Percentiles rank a stretch among this genome's conserved stretches.
Conservation (phyloP, 306 rosid genomes). For the Cajanus cajan region DNA sequence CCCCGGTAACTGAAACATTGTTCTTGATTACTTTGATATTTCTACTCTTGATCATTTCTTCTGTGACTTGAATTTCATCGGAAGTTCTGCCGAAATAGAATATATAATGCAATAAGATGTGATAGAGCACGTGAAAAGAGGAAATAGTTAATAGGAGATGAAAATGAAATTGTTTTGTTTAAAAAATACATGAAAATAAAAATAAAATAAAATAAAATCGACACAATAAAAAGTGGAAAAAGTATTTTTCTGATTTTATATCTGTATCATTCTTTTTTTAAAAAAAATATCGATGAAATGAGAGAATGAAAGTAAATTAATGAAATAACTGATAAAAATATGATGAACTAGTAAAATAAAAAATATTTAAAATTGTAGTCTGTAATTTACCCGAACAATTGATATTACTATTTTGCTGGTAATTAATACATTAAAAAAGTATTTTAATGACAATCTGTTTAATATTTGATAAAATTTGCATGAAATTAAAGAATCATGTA, state of each 20-base stretch:
- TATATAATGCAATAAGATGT: background rate
- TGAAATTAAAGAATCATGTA: no score
- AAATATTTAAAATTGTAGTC: background rate
- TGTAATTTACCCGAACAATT: background rate
- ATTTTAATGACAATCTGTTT: no score
- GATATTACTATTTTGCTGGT: background rate
- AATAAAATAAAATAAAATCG: background rate
- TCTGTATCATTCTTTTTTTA: background rate
- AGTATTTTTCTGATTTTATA: background rate
- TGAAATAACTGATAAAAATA: background rate
- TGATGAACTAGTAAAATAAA: background rate
- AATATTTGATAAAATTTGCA: no score
- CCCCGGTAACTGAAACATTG: constrained; percentile 27
- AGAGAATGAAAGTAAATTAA: background rate
- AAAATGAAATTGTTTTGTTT: background rate
- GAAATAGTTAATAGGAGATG: background rate
- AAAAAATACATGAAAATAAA: background rate
- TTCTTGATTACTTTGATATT: constrained; percentile 18
- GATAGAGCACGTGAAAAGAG: background rate
- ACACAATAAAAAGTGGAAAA: background rate
- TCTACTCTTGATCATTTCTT: constrained; percentile 16
- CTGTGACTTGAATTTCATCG: background rate
- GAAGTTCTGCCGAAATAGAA: background rate
- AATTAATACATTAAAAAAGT: no score
- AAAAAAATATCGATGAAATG: background rate